Conservation (phyloP, 106 monocot species). For the Amphibolis antarctica region DNA sequence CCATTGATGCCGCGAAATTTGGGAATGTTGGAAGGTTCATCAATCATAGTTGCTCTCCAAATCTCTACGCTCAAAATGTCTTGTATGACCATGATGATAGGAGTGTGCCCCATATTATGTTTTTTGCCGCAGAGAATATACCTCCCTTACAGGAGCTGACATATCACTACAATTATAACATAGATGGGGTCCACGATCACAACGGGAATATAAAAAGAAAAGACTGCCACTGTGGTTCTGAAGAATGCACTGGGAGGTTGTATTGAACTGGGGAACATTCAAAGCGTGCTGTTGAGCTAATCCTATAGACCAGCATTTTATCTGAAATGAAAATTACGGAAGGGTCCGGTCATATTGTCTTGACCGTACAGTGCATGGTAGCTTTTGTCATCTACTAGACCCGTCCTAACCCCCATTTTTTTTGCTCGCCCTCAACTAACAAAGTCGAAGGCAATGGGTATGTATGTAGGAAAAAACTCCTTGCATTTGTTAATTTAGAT, state of each 20-base stretch:
- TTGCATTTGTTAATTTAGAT: too few species aligned
- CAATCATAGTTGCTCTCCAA: slow-evolving; percentile 91
- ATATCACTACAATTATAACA: slow-evolving; percentile 68
- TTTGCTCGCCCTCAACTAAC: too few species aligned
- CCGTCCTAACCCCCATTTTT: too few species aligned
- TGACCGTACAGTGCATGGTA: too few species aligned
- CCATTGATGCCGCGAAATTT: slow-evolving; percentile 74
- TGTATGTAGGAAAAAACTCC: too few species aligned
- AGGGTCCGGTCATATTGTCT: too few species aligned
- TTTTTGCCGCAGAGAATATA: slow-evolving; percentile 86
- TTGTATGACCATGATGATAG: slow-evolving; percentile 82
- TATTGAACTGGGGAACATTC: slow-evolving; percentile 18
- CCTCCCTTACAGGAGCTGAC: slow-evolving; percentile 78
- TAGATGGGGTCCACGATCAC: slow-evolving; percentile 56
- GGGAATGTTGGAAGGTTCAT: slow-evolving; percentile 91
- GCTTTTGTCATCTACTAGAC: too few species aligned
- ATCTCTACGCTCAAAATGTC: slow-evolving; percentile 86
- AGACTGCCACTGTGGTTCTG: slow-evolving; percentile 56
- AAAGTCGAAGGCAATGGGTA: too few species aligned
- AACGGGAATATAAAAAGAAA: slow-evolving; percentile 62
- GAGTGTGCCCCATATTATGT: slow-evolving; percentile 80
- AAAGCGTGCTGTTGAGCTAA: too few species aligned
- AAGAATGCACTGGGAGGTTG: slow-evolving; percentile 61
- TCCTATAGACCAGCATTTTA: too few species aligned
- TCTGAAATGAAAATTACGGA: too few species aligned